Evolutionary conservation across 352 stramenopile genomes (phyloP).

Genomic region (Phytophthora cryptogea): DNA sequence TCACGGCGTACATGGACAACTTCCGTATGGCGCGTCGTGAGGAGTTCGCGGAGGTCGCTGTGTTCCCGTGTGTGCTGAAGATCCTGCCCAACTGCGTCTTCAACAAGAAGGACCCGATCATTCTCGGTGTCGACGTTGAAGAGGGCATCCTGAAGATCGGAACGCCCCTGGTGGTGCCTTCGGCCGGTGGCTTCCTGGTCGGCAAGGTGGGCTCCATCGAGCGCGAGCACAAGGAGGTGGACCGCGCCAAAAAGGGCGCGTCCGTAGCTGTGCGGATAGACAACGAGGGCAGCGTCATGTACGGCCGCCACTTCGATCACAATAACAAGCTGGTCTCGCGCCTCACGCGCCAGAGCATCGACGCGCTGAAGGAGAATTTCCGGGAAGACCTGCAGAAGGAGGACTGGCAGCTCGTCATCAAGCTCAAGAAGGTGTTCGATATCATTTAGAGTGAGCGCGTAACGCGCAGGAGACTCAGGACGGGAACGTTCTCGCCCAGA

Average conservation of each 20-base stretch:
- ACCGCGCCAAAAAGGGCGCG: conserved; percentile 93
- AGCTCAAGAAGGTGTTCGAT: conserved; percentile 99
- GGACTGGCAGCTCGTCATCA: conserved; percentile 98
- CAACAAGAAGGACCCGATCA: conserved; percentile 99
- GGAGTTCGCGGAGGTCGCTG: conserved; percentile 92
- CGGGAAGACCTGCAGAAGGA: conserved; percentile 97
- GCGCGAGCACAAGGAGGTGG: conserved; percentile 95
- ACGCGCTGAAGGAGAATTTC: conserved; percentile 99
- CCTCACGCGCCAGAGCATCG: conserved; percentile 94
- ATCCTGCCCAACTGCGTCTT: conserved; percentile 99
- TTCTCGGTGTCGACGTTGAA: conserved; percentile 97
- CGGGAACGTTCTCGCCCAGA: conserved; percentile 15
- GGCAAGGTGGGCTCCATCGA: conserved; percentile 97
- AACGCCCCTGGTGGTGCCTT: conserved; percentile 93
- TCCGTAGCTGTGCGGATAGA: conserved; percentile 97
- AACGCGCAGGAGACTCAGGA: conserved; percentile 7
- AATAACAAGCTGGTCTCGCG: conserved; percentile 88
- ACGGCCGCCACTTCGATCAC: conserved; percentile 97
- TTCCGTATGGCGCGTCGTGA: conserved; percentile 91
- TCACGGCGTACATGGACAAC: conserved; percentile 97
- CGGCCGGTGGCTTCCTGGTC: conserved; percentile 81
- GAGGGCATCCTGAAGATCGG: conserved; percentile 98
- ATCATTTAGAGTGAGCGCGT: conserved; percentile 90
- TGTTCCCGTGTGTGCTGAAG: conserved; percentile 96
- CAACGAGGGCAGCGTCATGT: conserved; percentile 95